Base-by-base conservation (phyloP, 108 stramenopile genomes). In the Cyclotella atomus region DNA sequence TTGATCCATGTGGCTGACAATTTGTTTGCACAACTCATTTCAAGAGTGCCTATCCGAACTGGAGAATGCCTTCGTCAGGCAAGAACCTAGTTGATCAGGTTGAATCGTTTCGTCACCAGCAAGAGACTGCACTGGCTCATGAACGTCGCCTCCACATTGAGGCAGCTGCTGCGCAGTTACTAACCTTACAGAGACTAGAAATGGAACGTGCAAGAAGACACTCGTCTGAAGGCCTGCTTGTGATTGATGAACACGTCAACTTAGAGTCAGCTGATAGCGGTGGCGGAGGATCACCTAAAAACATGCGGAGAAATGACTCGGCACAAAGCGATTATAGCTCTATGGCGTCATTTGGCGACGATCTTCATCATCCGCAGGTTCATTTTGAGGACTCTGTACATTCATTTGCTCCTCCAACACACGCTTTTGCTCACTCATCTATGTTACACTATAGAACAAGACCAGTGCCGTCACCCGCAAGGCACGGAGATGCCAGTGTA, bases 111-210 rank as follows among this genome's bases (percentile, higher is more conserved):
- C 70, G 79, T 17, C 38, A 83, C 50, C 63, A 82, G 16, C 78
- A 89, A 61, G 68, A 83, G 29, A 70, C 63, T 55, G 85, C 83
- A 25, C 55, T 88, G 36, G 74, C 76, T 45, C 53, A 84, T 36
- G 93, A 94, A 71, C 81, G 89, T 50, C 79, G 91, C 27, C 73
- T 83, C 21, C 90, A 94, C 65, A 85, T 89, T 36, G 88, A 87
- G 33, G 93, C 91, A 50, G 93, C 91, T 23, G 85, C 81, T 17
- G 88, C 89, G 10, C 91, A 94, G 55, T 53, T 94, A 24, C 89
- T 89, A 49, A 91, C 87, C 0, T 79, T 94, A 33, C 81, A 68
- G 24, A 75, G 68, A 17, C 57, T 94, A 12, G 91, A 91, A 73
- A 28, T 71, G 63, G 54, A 85, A 12, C 54, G 77, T 65, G 69